phyloP scores from a whole-genome alignment of 495 filamentous ascomycete species.

The Xylaria curta region DNA sequence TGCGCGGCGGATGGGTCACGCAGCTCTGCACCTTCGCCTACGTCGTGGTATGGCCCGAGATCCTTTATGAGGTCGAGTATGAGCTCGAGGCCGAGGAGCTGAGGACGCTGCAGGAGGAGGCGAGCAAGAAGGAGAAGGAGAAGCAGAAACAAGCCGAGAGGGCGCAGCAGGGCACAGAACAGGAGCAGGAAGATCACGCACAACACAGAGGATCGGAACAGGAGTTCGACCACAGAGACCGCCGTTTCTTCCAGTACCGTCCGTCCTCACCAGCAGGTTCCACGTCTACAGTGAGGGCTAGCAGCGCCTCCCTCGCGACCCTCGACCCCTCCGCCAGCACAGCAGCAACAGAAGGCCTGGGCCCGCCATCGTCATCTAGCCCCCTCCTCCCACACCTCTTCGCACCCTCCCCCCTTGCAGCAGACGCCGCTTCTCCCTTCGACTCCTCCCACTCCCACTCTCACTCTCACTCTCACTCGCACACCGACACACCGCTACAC shows the following conservation, averaged over 20 bases:
- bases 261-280: conserved; percentile 16
- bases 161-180: conserved; percentile 5
- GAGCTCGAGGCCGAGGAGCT: conserved; percentile 61
- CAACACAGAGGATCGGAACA: not conserved
- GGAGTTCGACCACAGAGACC: conserved; percentile 9
- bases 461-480: conserved; percentile 37
- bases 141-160: conserved; percentile 22
- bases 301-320: conserved; percentile 14
- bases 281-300: conserved; percentile 23
- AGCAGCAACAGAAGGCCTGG: not conserved
- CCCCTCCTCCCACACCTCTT: not conserved
- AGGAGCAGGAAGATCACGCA: conserved; percentile 14
- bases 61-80: conserved; percentile 65
- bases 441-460: not conserved
- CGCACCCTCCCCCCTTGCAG: conserved; percentile 5
- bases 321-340: conserved; percentile 21
- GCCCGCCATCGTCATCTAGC: not conserved
- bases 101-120: conserved; percentile 32
- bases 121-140: conserved; percentile 27
- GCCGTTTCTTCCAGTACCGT: conserved; percentile 13
- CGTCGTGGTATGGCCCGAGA: conserved; percentile 69
- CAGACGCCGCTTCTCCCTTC: conserved; percentile 17
- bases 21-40: conserved; percentile 89
- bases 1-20: conserved; percentile 90
- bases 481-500: conserved; percentile 34